A percentile compares a stretch with the other conserved stretches of the same genome.
phyloP scores from a whole-genome alignment of 2,329 filamentous ascomycete species.

The Colletotrichum spinosum region DNA sequence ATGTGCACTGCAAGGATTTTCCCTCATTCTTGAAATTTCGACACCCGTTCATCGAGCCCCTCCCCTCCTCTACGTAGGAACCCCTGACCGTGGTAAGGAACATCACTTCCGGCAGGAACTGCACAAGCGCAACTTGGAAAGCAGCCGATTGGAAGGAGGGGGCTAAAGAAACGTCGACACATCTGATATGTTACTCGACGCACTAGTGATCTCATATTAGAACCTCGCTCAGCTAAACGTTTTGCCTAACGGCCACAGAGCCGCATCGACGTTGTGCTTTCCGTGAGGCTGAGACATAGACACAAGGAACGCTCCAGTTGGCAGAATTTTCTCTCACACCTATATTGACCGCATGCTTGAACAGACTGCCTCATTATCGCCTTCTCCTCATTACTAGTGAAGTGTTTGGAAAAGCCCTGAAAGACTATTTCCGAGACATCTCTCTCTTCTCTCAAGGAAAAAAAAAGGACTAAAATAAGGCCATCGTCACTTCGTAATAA shows the following conservation, averaged over 20 bases:
- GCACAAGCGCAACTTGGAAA: slow-evolving; percentile 12
- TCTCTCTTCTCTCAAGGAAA: slow-evolving; percentile 4
- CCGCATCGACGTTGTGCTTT: slow-evolving; percentile 16
- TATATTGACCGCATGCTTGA: neutral
- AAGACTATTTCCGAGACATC: neutral
- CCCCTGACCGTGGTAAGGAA: too few species aligned
- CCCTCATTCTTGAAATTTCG: too few species aligned
- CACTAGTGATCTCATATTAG: neutral
- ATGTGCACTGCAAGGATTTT: too few species aligned
- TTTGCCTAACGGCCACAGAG: slow-evolving; percentile 6
- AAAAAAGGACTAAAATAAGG: neutral
- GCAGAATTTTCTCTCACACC: too few species aligned
- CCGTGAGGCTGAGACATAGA: slow-evolving; percentile 4
- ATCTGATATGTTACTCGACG: too few species aligned
- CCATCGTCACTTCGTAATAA: slow-evolving; percentile 19
- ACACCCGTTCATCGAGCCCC: too few species aligned
- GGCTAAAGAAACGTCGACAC: neutral
- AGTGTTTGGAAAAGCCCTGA: neutral
- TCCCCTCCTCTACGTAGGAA: neutral
- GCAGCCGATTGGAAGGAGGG: slow-evolving; percentile 26
- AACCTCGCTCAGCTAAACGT: slow-evolving; percentile 1
- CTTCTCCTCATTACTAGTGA: slow-evolving; percentile 17
- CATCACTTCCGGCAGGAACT: too few species aligned
- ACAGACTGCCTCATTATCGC: slow-evolving; percentile 27
- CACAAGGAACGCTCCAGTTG: too few species aligned